Base-by-base conservation (phyloP, 441 rosid species). In the Pelargonium citronellum region DNA sequence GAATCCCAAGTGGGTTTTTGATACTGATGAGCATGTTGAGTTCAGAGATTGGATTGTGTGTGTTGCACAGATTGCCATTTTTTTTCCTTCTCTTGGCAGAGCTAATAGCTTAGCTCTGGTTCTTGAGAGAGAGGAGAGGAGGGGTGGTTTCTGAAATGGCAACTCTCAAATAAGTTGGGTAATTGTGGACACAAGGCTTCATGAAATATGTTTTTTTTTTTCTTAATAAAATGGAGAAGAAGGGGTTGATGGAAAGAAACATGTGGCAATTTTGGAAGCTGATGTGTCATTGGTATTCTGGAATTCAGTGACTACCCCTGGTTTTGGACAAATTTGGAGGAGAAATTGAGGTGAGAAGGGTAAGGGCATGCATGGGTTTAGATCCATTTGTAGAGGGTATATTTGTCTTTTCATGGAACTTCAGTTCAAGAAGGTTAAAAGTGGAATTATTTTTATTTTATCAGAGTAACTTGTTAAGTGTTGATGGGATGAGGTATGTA, bases 21-120 rank as follows among this genome's bases (percentile, higher is more conserved):
- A 53, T 53, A 90, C 83, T 12, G 87, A 78, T 73, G 91, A 84
- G 75, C 86, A 83, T 72, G 89, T 71, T 80, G 96, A 82, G n/a
- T 86, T 86, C 57, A 91, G 88, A n/a, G 90, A 83, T 58, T 87
- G 92, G 15, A 85, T 69, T 7, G 96, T 78, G 86, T 80, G 85
- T 8, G 87, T 83, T 41, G 95, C 75, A 79, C 89, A 87, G 46
- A 80, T 83, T 64, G 92, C 90, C 97, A 91, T 91, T 72, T 80
- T 64, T 64, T 20, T 55, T 66, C 39, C 27, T 58, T 49, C 67
- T 49, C 44, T 22, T 17, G 69, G 58, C 49, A 6, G 62, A 47
- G 69, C 60, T 53, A n/a, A 15, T 15, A 7, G 20, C 9, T 53
- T 17, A 55, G 61, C 61, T 55, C 61, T 55, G 61, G n/a, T 4